Base-by-base conservation (phyloP, 129 eudicot species). In the Scalesia atractyloides region DNA sequence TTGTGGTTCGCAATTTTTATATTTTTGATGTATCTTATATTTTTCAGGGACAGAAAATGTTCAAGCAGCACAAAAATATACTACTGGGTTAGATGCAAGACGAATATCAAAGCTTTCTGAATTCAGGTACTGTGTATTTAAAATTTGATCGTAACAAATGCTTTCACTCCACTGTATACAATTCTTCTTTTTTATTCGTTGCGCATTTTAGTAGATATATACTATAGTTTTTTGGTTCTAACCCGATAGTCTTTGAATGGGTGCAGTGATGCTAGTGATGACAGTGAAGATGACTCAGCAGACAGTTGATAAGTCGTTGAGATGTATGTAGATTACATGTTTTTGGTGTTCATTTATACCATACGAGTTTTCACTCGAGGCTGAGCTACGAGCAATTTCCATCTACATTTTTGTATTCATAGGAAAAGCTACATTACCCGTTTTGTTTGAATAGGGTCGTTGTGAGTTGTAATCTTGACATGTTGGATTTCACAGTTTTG, bases 71-170 rank as follows among this genome's bases (percentile, higher is more conserved):
- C 99, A 95, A 51, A 95, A 91, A 24, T 95, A 73, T 66, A 86
- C 91, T 41, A 88, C 99, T 5, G 99, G 99, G n/a, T 88, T 95
- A 82, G 99, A 95, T 76, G 99, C 99, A 16, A 81, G 99, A 80
- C 84, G 99, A 67, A 83, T 95, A 70, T 74, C 99, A 44, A 95
- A 95, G 87, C 89, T 84, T 72, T 84, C 99, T 22, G 99, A 95
- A 62, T 72, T 83, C 75, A 95, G 99, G 99, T 88, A 74, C 33
- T 9, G 75, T 67, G 13, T 20, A 4, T 22, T 26, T 68, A 20
- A 17, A 5, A 18, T 50, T 73, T 13, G 4, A 18, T 62, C 60
- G 18, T 22, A 73, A 7, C 30, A 5, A 24, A 52, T 52, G 30
- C 16, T 15, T 19, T 15, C 14, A 1, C 53, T 48, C 6, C 20